Conservation (phyloP, 2,329 filamentous ascomycete species). For the Pseudocercospora macadamiae region DNA sequence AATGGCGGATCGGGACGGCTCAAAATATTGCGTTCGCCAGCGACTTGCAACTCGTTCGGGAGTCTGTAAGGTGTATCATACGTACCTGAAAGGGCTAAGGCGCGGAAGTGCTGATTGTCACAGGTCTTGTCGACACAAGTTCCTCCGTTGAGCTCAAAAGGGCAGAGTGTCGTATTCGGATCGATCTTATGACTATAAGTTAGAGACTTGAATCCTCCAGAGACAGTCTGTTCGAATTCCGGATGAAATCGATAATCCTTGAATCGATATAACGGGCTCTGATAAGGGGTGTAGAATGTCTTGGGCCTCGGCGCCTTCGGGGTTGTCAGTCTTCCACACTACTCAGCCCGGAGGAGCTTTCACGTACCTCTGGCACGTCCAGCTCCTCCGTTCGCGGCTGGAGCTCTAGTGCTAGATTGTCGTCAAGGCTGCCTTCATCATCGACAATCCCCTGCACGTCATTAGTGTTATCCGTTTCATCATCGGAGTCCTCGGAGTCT, state of each 20-base stretch:
- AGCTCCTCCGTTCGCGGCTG: conserved; percentile 34
- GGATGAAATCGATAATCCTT: conserved; percentile 90
- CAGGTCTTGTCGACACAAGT: conserved; percentile 76
- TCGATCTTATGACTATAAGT: conserved; percentile 94
- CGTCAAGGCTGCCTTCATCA: not conserved
- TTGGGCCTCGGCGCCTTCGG: conserved; percentile 5
- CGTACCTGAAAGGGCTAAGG: conserved; percentile 43
- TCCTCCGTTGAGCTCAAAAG: conserved; percentile 71
- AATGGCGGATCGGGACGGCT: not conserved
- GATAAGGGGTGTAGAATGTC: conserved; percentile 63
- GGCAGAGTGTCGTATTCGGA: conserved; percentile 72
- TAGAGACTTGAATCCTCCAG: conserved; percentile 80
- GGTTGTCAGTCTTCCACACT: conserved; percentile 14
- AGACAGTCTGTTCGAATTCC: conserved; percentile 67
- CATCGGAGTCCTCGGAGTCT: too few species aligned
- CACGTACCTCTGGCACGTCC: conserved; percentile 21
- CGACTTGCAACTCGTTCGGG: conserved; percentile 1
- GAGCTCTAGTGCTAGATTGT: conserved; percentile 45
- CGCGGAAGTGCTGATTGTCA: conserved; percentile 76
- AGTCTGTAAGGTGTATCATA: conserved; percentile 7
- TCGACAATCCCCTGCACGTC: conserved; percentile 6
- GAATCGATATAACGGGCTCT: conserved; percentile 80
- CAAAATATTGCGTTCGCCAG: not conserved
- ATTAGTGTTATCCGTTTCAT: conserved; percentile 5
- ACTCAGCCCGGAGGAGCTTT: conserved; percentile 17